Evolutionary conservation across 805 yeast species (phyloP), one percentile per base, ranked within the genome.

Genomic region (Hemisphaericaspora nanyangensis): DNA sequence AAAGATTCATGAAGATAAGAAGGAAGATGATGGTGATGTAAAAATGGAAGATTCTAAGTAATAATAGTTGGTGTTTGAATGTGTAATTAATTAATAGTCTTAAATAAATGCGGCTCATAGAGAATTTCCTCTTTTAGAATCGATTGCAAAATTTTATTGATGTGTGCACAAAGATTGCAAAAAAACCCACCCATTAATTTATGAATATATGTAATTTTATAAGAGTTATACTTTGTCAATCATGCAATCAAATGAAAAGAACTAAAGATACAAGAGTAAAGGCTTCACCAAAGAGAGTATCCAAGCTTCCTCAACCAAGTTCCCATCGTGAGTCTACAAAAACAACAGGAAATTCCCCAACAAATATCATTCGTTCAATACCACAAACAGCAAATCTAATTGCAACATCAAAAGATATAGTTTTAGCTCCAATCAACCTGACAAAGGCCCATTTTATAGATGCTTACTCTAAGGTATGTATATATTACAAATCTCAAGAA

Each of bases 391-490:
- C 31, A 5, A 15, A 7, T 15, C 12, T 26, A 11, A 24, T 33
- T 13, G 19, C 19, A n/a, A 8, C 22, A 7, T 17, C 43, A 30
- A 29, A 28, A 22, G 40, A 41, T 5, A 7, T 38, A 8, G 15
- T 36, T 4, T 39, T 55, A 17, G 43, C 44, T 2, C 54, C 55
- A 11, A 46, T 63, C 19, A 46, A 53, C 6, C 36, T 57, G 28
- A 76, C 82, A 0, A 69, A 60, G 39, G 68, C 77, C 8, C 77
- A 77, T 43, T 80, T 79, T 41, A 53, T 77, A 25, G 83, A 79
- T 45, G 70, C 70, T 1, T 80, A 80, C 50, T 72, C 70, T 1
- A 60, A 61, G 45, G 67, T 63, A 56, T 28, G 65, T 50, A 17
- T 13, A 16, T n/a, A n/a, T n/a, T 13, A 35, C 38, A 35, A 13